Percentiles rank a stretch among this genome's conserved stretches.
These are phyloP conservation scores for Acanthamoeba sp. DNA, from an alignment of 208 protist species.

Conservation along the genomic window DNA sequence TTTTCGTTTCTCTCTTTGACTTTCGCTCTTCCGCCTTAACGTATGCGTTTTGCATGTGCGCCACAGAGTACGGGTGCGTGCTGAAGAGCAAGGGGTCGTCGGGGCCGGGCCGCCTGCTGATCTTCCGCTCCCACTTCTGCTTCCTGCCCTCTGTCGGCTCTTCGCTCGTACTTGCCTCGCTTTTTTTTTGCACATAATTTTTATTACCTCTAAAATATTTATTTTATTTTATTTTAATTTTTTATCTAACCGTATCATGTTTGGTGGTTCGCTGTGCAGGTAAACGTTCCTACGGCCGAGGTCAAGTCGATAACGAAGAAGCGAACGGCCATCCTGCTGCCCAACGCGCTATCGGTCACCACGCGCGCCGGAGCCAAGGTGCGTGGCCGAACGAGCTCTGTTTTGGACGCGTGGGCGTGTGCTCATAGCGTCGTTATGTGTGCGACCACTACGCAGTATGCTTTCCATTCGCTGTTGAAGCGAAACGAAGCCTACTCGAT, in stretches of 20 bases:
- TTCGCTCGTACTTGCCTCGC: not conserved
- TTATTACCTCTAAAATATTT: not conserved
- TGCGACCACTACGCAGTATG: too few relatives aligned
- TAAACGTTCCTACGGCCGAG: not conserved
- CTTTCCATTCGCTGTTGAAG: constrained; percentile 10
- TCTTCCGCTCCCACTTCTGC: constrained; percentile 62
- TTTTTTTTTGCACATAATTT: not conserved
- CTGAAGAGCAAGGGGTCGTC: not conserved
- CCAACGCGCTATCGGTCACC: constrained; percentile 36
- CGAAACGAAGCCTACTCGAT: constrained; percentile 17
- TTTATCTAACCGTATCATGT: not conserved
- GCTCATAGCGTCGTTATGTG: too few relatives aligned
- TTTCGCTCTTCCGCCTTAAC: not conserved
- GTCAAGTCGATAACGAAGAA: constrained; percentile 53
- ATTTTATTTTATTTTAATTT: not conserved
- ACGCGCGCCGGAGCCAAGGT: not conserved
- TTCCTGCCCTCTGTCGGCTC: constrained; percentile 57
- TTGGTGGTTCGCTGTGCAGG: not conserved
- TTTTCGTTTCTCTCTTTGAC: not conserved
- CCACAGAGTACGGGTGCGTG: constrained; percentile 33
- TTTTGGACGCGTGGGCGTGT: too few relatives aligned
- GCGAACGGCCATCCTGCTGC: constrained; percentile 36
- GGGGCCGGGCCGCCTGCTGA: constrained; percentile 7
- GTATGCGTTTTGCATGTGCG: not conserved
- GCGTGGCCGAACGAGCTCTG: not conserved